Percentiles rank a stretch among this genome's conserved stretches.
Conservation (phyloP, 352 stramenopile species). For the Phytophthora cajani region DNA sequence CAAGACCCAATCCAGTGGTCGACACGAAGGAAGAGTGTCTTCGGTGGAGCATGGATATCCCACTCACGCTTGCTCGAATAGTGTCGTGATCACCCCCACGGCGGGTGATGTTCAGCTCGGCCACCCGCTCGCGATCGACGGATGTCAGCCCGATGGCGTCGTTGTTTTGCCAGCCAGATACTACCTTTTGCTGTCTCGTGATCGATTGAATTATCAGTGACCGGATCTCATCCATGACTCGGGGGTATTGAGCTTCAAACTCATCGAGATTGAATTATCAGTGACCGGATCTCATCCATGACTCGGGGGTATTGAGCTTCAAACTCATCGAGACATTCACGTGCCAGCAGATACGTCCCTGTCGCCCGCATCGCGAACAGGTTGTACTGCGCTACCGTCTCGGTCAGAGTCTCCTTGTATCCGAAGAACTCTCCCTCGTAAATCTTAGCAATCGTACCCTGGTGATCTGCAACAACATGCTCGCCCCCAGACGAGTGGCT, state of each 20-base stretch:
- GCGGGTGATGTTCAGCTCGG: conserved; percentile 32
- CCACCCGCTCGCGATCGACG: conserved; percentile 48
- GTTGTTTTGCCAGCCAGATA: conserved; percentile 79
- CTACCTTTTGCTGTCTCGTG: conserved; percentile 75
- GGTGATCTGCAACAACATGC: conserved; percentile 36
- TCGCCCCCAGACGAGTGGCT: conserved; percentile 22
- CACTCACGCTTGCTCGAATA: conserved; percentile 31
- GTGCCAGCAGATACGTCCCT: conserved; percentile 69
- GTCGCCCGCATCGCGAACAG: conserved; percentile 65
- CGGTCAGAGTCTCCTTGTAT: conserved; percentile 77
- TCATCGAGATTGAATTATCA: conserved; percentile 84
- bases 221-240: conserved; percentile 72
- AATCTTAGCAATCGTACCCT: conserved; percentile 63
- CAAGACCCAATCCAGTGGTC: conserved; percentile 3
- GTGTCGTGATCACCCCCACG: conserved; percentile 17
- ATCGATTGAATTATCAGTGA: conserved; percentile 80
- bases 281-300: conserved; percentile 67
- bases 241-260: conserved; percentile 57
- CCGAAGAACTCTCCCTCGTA: conserved; percentile 82
- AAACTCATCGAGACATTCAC: conserved; percentile 66
- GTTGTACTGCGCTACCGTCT: conserved; percentile 69
- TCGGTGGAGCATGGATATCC: conserved; percentile 25
- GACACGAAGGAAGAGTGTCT: conserved; percentile 16
- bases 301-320: conserved; percentile 60
- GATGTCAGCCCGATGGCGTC: conserved; percentile 65